Conservation (phyloP, 2,329 filamentous ascomycete species). For the Penicillium sp. region DNA sequence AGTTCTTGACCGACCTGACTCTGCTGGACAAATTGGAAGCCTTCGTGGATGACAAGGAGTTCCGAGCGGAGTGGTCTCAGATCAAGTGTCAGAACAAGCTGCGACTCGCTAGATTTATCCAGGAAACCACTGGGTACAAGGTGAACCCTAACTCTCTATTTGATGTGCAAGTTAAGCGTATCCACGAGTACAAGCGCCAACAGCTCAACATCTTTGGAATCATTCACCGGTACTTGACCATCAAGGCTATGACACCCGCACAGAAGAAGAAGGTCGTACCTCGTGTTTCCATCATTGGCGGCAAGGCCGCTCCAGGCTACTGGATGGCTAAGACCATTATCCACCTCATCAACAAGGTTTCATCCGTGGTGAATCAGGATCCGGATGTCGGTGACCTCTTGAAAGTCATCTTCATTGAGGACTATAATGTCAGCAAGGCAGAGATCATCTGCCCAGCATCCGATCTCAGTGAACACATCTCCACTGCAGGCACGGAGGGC, state of each 20-base stretch:
- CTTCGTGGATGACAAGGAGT: slow-evolving; percentile 81
- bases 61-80: slow-evolving; percentile 91
- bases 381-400: slow-evolving; percentile 87
- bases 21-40: slow-evolving; percentile 81
- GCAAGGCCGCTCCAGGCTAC: slow-evolving; percentile 96
- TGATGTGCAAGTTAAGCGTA: slow-evolving; percentile 97
- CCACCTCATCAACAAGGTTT: slow-evolving; percentile 91
- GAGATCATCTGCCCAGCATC: slow-evolving; percentile 94
- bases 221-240: slow-evolving; percentile 86
- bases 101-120: slow-evolving; percentile 87
- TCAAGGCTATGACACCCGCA: slow-evolving; percentile 81
- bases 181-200: slow-evolving; percentile 98
- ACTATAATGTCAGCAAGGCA: slow-evolving; percentile 99
- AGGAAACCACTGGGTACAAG: slow-evolving; percentile 72
- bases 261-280: slow-evolving; percentile 84
- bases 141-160: slow-evolving; percentile 90
- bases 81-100: slow-evolving; percentile 98
- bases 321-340: slow-evolving; percentile 99
- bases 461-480: slow-evolving; percentile 97
- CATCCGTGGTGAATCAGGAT: slow-evolving; percentile 87
- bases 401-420: slow-evolving; percentile 95
- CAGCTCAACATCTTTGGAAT: slow-evolving; percentile 99
- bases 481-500: slow-evolving; percentile 89
- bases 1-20: slow-evolving; percentile 88
- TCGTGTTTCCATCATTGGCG: slow-evolving; percentile 93